These are phyloP conservation scores for Cytospora paraplurivora DNA, from an alignment of 2,329 filamentous ascomycete species.

Conservation along the genomic window DNA sequence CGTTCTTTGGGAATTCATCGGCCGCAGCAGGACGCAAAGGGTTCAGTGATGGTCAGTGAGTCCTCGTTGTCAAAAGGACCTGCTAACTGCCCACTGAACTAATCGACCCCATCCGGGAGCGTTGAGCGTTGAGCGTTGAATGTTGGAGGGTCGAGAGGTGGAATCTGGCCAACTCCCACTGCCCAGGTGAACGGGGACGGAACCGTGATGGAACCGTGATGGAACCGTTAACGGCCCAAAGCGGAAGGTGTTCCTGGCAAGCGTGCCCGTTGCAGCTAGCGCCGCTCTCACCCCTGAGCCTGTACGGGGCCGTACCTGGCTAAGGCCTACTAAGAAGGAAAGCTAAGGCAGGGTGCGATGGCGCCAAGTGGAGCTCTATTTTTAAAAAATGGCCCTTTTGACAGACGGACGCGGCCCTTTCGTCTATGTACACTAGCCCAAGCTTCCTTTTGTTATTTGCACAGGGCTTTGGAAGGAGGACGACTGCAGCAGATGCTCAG, in stretches of 20 bases:
- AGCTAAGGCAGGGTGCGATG: slow-evolving; percentile 5
- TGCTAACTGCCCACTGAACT: too few species aligned
- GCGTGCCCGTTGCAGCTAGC: slow-evolving; percentile 19
- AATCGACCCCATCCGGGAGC: too few species aligned
- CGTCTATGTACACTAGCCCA: neutral
- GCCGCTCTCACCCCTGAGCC: slow-evolving; percentile 19
- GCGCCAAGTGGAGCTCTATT: slow-evolving; percentile 18
- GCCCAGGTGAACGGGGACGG: too few species aligned
- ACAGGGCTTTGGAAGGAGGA: neutral
- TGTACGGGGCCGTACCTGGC: slow-evolving; percentile 2
- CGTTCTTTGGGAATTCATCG: too few species aligned
- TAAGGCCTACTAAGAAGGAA: neutral
- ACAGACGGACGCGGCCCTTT: neutral
- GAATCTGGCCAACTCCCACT: too few species aligned
- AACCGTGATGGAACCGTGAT: neutral
- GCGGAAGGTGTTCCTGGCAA: slow-evolving; percentile 14
- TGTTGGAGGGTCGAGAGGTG: too few species aligned
- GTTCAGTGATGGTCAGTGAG: too few species aligned
- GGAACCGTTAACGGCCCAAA: neutral
- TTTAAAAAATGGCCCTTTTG: slow-evolving; percentile 17
- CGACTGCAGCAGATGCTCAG: neutral
- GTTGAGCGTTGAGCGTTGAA: too few species aligned
- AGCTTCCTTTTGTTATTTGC: neutral
- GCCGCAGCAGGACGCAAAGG: too few species aligned
- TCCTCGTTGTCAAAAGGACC: too few species aligned